Conservation (phyloP, 345 rosid species). For the Hibiscus tridactylites region DNA sequence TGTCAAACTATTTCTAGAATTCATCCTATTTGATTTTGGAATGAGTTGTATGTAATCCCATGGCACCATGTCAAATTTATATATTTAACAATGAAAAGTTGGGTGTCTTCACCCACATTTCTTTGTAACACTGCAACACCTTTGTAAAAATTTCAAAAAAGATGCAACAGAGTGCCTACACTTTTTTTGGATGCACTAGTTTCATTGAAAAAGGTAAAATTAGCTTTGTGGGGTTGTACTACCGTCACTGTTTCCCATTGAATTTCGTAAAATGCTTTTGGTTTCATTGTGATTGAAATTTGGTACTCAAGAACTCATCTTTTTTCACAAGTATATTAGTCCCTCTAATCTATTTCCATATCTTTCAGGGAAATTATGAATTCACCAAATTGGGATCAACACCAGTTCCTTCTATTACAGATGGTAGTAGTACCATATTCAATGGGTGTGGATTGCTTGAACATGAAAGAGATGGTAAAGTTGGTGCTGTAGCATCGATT, state of each 20-base stretch:
- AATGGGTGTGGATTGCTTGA: conserved; percentile 32
- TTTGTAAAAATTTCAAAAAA: background rate
- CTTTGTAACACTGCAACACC: background rate
- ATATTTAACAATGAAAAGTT: background rate
- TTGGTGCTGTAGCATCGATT: conserved; percentile 14
- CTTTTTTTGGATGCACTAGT: background rate
- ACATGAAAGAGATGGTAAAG: conserved; percentile 21
- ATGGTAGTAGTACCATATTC: conserved; percentile 14
- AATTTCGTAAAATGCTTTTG: background rate
- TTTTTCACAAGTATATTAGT: background rate
- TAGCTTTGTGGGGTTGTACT: background rate
- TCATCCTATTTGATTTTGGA: conserved; percentile 2
- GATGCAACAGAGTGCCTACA: background rate
- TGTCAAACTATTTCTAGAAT: background rate
- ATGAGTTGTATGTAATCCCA: background rate
- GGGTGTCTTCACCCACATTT: background rate
- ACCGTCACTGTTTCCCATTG: background rate
- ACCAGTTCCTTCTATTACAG: conserved; percentile 18
- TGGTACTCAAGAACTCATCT: background rate
- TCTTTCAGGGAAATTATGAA: conserved; percentile 38
- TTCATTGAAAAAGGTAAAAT: conserved; percentile 1
- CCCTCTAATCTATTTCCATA: background rate
- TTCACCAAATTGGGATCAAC: conserved; percentile 16
- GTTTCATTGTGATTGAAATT: background rate
- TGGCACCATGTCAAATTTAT: background rate